These are phyloP conservation scores for Penicillium paradoxum DNA, from an alignment of 495 filamentous ascomycete genomes.

Conservation along the genomic window DNA sequence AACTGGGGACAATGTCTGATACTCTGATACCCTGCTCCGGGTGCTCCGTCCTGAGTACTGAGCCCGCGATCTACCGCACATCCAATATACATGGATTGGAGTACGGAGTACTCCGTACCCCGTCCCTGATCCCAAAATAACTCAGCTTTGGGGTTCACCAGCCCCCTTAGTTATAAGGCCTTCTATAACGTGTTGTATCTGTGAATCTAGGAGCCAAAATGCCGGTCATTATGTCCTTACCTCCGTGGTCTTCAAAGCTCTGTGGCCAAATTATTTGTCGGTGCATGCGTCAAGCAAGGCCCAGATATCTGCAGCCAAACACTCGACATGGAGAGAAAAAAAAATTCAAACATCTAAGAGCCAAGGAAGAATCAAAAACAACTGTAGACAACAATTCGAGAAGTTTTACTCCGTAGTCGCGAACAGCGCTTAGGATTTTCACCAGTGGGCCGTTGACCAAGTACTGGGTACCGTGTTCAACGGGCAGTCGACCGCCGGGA, in stretches of 20 bases:
- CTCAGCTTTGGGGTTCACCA: background rate
- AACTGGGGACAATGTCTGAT: constrained; percentile 3
- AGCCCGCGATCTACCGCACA: constrained; percentile 1
- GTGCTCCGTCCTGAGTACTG: background rate
- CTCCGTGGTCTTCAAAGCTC: background rate
- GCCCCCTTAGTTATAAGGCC: background rate
- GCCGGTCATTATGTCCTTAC: too few species aligned
- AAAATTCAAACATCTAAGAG: constrained; percentile 24
- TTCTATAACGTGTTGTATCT: too few species aligned
- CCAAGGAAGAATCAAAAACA: background rate
- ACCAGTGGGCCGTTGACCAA: constrained; percentile 9
- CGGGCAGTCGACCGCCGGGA: background rate
- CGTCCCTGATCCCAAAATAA: background rate
- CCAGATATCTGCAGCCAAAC: constrained; percentile 12
- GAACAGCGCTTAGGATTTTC: constrained; percentile 17
- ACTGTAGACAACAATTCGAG: too few species aligned
- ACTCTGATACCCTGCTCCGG: too few species aligned
- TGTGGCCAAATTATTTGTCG: constrained; percentile 1
- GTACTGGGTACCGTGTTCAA: constrained; percentile 11
- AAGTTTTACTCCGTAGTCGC: too few species aligned
- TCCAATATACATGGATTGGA: too few species aligned
- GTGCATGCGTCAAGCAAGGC: constrained; percentile 26
- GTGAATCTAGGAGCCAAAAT: too few species aligned
- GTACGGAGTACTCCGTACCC: too few species aligned
- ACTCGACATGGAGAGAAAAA: constrained; percentile 15